Percentiles rank a stretch among this genome's conserved stretches.
Conservation (phyloP, 2,329 filamentous ascomycete genomes). For the Plenodomus tracheiphilus region DNA sequence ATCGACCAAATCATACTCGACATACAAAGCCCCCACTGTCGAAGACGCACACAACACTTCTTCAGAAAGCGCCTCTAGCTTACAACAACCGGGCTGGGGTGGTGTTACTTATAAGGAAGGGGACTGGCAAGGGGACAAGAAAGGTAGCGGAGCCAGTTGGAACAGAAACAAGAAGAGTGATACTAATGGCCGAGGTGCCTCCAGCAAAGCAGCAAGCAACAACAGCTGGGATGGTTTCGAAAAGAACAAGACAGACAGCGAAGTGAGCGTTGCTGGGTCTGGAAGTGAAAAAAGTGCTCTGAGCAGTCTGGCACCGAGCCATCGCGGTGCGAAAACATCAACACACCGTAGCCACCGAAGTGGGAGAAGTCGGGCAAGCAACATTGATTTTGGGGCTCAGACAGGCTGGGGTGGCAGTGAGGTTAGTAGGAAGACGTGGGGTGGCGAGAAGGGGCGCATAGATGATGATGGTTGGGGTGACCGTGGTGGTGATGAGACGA, state of each 20-base stretch:
- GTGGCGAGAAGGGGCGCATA: not conserved
- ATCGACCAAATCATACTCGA: conserved; percentile 15
- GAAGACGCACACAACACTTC: conserved; percentile 20
- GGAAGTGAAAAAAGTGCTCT: conserved; percentile 11
- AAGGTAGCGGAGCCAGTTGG: not conserved
- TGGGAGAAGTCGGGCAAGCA: not conserved
- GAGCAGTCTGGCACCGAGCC: conserved; percentile 1
- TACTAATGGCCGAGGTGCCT: not conserved
- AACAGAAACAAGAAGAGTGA: not conserved
- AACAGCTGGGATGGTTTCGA: conserved; percentile 26
- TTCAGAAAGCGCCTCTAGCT: conserved; percentile 3
- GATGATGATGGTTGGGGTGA: conserved; percentile 6
- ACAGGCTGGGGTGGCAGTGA: not conserved
- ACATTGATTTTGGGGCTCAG: not conserved
- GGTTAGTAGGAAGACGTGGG: conserved; percentile 4
- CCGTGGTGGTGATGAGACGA: conserved; percentile 1
- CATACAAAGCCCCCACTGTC: conserved; percentile 27
- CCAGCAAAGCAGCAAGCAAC: not conserved
- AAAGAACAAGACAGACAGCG: conserved; percentile 19
- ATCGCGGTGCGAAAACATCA: not conserved
- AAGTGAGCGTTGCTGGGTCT: conserved; percentile 18
- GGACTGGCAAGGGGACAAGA: not conserved
- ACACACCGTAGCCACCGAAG: not conserved
- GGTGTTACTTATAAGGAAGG: not conserved
- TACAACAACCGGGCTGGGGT: conserved; percentile 2